Evolutionary conservation across 2,329 filamentous ascomycete species (phyloP).

Genomic region (Simplicillium aogashimaense): DNA sequence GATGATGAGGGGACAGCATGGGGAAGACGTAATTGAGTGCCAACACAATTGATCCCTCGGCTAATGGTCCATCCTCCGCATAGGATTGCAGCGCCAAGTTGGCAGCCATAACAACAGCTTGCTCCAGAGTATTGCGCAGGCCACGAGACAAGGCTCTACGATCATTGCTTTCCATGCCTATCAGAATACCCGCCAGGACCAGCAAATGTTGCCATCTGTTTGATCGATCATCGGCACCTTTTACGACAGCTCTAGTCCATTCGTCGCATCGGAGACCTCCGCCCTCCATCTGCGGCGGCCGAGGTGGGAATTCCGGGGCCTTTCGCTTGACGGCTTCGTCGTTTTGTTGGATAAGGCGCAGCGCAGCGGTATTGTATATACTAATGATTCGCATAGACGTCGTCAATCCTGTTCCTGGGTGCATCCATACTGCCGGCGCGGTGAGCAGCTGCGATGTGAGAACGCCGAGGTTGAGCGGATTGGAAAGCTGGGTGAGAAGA

Average conservation of each 20-base stretch:
- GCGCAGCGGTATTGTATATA: slow-evolving; percentile 60
- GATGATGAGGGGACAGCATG: slow-evolving; percentile 52
- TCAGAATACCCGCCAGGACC: slow-evolving; percentile 67
- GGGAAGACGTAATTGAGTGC: slow-evolving; percentile 71
- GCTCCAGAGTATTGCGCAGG: slow-evolving; percentile 59
- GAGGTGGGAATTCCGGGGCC: slow-evolving; percentile 14
- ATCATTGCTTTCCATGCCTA: slow-evolving; percentile 62
- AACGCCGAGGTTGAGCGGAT: slow-evolving; percentile 65
- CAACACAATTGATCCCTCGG: slow-evolving; percentile 49
- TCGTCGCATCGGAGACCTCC: slow-evolving; percentile 36
- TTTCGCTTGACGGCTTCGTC: slow-evolving; percentile 23
- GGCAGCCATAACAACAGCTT: slow-evolving; percentile 61
- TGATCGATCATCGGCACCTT: slow-evolving; percentile 47
- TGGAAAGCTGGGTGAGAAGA: slow-evolving; percentile 59
- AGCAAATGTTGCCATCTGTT: slow-evolving; percentile 75
- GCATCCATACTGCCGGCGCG: slow-evolving; percentile 61
- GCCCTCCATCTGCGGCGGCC: slow-evolving; percentile 18
- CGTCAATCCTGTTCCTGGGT: slow-evolving; percentile 45
- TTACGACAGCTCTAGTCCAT: slow-evolving; percentile 47
- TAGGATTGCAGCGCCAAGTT: slow-evolving; percentile 60
- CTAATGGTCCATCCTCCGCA: slow-evolving; percentile 27
- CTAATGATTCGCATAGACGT: slow-evolving; percentile 58
- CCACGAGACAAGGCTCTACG: slow-evolving; percentile 51
- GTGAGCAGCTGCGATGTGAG: slow-evolving; percentile 63
- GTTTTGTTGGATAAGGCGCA: slow-evolving; percentile 40